Evolutionary conservation across 139 green algal genomes (phyloP), one percentile per base, ranked within the genome.

Genomic region (Chlamydomonas schloesseri): DNA sequence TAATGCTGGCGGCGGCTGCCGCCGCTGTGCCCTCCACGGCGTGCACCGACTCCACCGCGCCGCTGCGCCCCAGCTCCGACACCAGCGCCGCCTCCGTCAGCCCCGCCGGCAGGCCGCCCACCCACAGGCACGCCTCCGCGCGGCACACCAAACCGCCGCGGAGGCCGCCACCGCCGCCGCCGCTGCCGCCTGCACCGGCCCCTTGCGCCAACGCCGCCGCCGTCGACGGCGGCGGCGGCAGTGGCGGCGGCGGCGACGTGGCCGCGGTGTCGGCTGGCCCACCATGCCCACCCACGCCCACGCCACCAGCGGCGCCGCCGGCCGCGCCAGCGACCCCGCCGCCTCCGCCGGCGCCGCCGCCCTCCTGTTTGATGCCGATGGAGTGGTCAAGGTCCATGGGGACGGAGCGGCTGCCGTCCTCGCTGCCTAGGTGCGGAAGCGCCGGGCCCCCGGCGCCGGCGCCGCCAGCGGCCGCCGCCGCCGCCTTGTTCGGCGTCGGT

Each of bases 71-170:
- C 1, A 78, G 69, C 81, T 87, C 81, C 55, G 81, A 21, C 31
- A 74, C 23, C 64, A 89, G 23, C 13, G 87, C 69, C 1, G 74
- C 58, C 71, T 92, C 89, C 17, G 69, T 71, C 34, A 92, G 55
- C 29, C 70, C 69, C 15, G 37, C 62, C 37, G 87, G 89, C 47
- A 92, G 47, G 50, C 82, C 82, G 33, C 36, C 29, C 26, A 92
- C 42, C 55, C 65, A 92, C n/a, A 92, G 82, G 77, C 87, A 91
- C 17, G 71, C 71, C 29, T 89, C 82, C 4, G 87, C 89, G 33
- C 87, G 76, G 71, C 89, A 92, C 34, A 89, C 55, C 2, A 64
- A 46, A 23, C 65, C 74, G 47, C 74, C 75, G 4, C 86, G 85
- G n/a, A 87, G 8, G 28, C 26, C 80, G 33, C 14, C 50, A 47